A percentile compares a stretch with the other conserved stretches of the same genome.
Conservation (phyloP, 331 rosid genomes). For the Quercus phellos region DNA sequence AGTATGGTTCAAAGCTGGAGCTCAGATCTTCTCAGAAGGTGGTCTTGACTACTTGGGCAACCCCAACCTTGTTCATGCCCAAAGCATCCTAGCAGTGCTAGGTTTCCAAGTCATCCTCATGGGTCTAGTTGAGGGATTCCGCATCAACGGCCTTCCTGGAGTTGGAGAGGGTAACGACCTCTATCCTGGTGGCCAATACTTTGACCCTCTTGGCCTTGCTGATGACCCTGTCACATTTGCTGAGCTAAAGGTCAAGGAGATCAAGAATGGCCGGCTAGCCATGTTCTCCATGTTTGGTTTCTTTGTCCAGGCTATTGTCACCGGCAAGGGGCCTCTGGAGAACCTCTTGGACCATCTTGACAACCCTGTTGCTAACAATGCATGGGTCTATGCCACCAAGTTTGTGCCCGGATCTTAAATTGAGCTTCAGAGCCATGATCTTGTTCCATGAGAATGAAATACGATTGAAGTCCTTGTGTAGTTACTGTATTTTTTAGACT, state of each 20-base stretch:
- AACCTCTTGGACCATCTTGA: constrained; percentile 81
- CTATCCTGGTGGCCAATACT: constrained; percentile 82
- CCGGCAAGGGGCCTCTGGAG: constrained; percentile 81
- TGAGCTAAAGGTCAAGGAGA: constrained; percentile 81
- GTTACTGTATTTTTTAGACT: constrained; percentile 11
- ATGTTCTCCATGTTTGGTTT: constrained; percentile 93
- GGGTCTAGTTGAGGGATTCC: constrained; percentile 83
- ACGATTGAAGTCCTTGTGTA: constrained; percentile 7
- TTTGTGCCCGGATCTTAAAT: constrained; percentile 67
- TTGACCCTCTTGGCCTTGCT: constrained; percentile 83
- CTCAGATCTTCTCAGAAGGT: constrained; percentile 84
- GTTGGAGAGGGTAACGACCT: constrained; percentile 76
- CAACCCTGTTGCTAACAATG: constrained; percentile 80
- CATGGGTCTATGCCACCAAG: constrained; percentile 90
- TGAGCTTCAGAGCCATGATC: neutral
- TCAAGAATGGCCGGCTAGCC: constrained; percentile 76
- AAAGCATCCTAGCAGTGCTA: constrained; percentile 77
- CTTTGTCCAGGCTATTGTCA: constrained; percentile 89
- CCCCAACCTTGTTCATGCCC: constrained; percentile 89
- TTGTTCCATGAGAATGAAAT: constrained; percentile 15
- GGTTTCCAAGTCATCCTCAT: constrained; percentile 76
- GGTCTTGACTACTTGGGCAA: constrained; percentile 84
- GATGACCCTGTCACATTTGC: constrained; percentile 73
- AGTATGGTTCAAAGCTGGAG: constrained; percentile 92
- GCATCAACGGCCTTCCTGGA: constrained; percentile 77